A percentile compares a stretch with the other conserved stretches of the same genome.
These are phyloP conservation scores for Pleurotus platypus DNA, from an alignment of 768 basidiomycete species.

Conservation along the genomic window DNA sequence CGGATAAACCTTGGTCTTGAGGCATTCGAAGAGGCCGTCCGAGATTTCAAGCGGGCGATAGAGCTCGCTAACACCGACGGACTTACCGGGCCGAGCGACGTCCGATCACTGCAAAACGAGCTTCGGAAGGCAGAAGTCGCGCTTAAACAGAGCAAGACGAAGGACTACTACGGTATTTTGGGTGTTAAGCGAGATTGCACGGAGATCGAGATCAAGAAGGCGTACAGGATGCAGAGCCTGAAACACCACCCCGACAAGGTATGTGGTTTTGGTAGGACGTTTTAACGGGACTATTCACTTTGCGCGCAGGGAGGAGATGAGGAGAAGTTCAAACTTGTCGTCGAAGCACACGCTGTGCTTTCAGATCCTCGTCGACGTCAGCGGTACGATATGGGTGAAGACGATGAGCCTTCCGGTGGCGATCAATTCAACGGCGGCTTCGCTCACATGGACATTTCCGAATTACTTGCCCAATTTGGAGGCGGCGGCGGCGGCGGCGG, in stretches of 20 bases:
- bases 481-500: constrained; percentile 35
- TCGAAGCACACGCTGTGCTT: constrained; percentile 78
- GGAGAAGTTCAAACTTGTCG: constrained; percentile 91
- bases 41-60: constrained; percentile 78
- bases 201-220: constrained; percentile 84
- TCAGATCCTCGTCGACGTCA: constrained; percentile 71
- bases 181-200: constrained; percentile 54
- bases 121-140: constrained; percentile 79
- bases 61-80: constrained; percentile 67
- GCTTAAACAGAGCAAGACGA: constrained; percentile 84
- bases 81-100: constrained; percentile 47
- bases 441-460: constrained; percentile 51
- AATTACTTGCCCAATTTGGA: constrained; percentile 64
- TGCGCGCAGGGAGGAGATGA: constrained; percentile 79
- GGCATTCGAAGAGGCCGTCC: constrained; percentile 64
- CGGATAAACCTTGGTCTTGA: constrained; percentile 74
- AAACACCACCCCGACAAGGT: constrained; percentile 88
- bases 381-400: constrained; percentile 80
- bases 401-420: constrained; percentile 56
- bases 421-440: constrained; percentile 40
- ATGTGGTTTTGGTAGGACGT: constrained; percentile 1
- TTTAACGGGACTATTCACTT: neutral
- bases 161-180: constrained; percentile 86
- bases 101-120: constrained; percentile 58
- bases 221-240: constrained; percentile 81